A percentile compares a stretch with the other conserved stretches of the same genome.
Evolutionary conservation across 1,284 basidiomycete genomes (phyloP).

Genomic region (Sanguinoderma infundibulare): DNA sequence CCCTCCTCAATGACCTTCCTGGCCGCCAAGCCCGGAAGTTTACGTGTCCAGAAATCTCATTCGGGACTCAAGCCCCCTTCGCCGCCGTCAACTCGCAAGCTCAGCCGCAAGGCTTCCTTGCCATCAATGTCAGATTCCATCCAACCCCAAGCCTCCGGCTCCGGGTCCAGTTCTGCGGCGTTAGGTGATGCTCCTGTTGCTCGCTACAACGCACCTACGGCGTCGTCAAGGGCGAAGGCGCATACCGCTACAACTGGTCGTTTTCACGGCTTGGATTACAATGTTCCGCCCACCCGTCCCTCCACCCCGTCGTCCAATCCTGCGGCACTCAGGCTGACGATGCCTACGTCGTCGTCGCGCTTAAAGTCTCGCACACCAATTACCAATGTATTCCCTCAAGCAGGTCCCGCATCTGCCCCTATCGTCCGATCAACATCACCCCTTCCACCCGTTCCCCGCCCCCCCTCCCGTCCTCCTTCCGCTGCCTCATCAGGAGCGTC

Average conservation of each 20-base stretch:
- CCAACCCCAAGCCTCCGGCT: constrained; percentile 59
- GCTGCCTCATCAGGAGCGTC: constrained; percentile 57
- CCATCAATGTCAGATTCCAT: constrained; percentile 70
- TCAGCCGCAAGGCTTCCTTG: constrained; percentile 76
- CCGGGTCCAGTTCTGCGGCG: constrained; percentile 43
- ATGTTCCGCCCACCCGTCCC: constrained; percentile 75
- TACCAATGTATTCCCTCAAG: constrained; percentile 66
- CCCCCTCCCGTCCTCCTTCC: constrained; percentile 58
- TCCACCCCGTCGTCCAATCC: constrained; percentile 78
- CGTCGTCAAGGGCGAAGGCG: constrained; percentile 75
- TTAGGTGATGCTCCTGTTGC: constrained; percentile 40
- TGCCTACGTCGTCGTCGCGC: constrained; percentile 76
- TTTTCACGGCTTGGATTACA: constrained; percentile 60
- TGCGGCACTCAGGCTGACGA: constrained; percentile 77
- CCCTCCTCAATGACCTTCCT: constrained; percentile 59
- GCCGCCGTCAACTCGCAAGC: constrained; percentile 61
- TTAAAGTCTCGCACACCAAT: constrained; percentile 75
- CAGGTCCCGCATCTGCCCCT: constrained; percentile 36
- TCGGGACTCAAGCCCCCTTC: constrained; percentile 75
- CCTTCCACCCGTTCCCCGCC: constrained; percentile 57
- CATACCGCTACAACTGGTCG: constrained; percentile 65
- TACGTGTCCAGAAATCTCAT: constrained; percentile 81
- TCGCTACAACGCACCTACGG: constrained; percentile 77
- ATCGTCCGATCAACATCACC: constrained; percentile 56
- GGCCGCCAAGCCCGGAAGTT: constrained; percentile 66